Evolutionary conservation across 495 filamentous ascomycete genomes (phyloP).

Genomic region (Podospora australis): DNA sequence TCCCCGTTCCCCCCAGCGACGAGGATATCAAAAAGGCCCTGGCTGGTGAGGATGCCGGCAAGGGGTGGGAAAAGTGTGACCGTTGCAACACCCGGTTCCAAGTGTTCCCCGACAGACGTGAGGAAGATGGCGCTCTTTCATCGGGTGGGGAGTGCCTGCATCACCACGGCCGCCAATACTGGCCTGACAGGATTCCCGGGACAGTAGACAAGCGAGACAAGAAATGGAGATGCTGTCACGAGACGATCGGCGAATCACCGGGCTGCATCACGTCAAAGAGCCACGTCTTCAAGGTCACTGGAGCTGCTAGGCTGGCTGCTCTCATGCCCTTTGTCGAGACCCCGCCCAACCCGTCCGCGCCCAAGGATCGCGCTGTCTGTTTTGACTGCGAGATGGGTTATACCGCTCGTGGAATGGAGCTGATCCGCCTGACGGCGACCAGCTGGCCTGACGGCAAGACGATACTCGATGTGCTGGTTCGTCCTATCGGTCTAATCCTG

Average conservation of each 20-base stretch:
- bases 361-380: conserved; percentile 50
- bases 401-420: conserved; percentile 75
- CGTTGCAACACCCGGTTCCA: conserved; percentile 82
- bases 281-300: conserved; percentile 85
- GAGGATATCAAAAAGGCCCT: conserved; percentile 47
- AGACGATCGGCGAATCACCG: conserved; percentile 55
- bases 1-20: conserved; percentile 54
- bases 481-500: conserved; percentile 73
- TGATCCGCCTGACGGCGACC: conserved; percentile 80
- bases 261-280: conserved; percentile 64
- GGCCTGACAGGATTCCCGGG: conserved; percentile 35
- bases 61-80: conserved; percentile 82
- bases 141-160: conserved; percentile 69
- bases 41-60: conserved; percentile 55
- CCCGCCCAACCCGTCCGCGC: conserved; percentile 49
- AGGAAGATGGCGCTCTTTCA: conserved; percentile 71
- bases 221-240: conserved; percentile 71
- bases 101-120: conserved; percentile 80
- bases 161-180: conserved; percentile 63
- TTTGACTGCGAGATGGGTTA: conserved; percentile 99
- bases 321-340: conserved; percentile 75
- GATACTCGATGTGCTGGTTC: conserved; percentile 78
- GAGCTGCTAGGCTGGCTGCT: conserved; percentile 66
- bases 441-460: conserved; percentile 74
- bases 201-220: conserved; percentile 45